phyloP scores from a whole-genome alignment of 2,329 filamentous ascomycete species.

The Sarocladiaceae sp. region DNA sequence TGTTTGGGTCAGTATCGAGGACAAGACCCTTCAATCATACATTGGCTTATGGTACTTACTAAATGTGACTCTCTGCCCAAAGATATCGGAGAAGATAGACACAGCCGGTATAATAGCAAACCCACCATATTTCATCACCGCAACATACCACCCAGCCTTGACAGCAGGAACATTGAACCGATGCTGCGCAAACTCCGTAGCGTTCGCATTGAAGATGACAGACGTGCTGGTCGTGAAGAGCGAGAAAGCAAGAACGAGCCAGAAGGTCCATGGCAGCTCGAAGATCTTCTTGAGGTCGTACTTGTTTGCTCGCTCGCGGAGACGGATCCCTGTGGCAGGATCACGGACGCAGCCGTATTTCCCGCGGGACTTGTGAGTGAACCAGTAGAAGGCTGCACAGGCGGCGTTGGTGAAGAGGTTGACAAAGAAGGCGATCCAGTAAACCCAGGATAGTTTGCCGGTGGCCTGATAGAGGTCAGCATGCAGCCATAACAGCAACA shows the following conservation, averaged over 20 bases:
- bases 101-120: slow-evolving; percentile 51
- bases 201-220: slow-evolving; percentile 46
- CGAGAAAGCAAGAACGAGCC: slow-evolving; percentile 43
- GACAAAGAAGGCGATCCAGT: slow-evolving; percentile 56
- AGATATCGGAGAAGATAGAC: slow-evolving; percentile 46
- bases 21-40: no score
- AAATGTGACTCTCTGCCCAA: slow-evolving; percentile 40
- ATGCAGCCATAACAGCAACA: no score
- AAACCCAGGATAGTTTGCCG: slow-evolving; percentile 55
- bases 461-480: slow-evolving; percentile 30
- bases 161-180: slow-evolving; percentile 45
- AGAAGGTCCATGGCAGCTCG: slow-evolving; percentile 53
- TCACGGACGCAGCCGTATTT: slow-evolving; percentile 42
- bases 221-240: slow-evolving; percentile 50
- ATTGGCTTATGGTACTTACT: no score
- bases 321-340: slow-evolving; percentile 48
- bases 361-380: slow-evolving; percentile 42
- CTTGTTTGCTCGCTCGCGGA: slow-evolving; percentile 53
- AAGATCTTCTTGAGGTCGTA: slow-evolving; percentile 49
- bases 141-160: slow-evolving; percentile 51
- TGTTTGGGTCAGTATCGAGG: no score
- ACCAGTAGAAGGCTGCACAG: slow-evolving; percentile 47
- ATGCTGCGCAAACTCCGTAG: slow-evolving; percentile 52
- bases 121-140: slow-evolving; percentile 41
- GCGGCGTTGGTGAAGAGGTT: slow-evolving; percentile 55